Evolutionary conservation across 78 protist genomes (phyloP).

Genomic region (slime mould (Dictyostelium discoideum)): DNA sequence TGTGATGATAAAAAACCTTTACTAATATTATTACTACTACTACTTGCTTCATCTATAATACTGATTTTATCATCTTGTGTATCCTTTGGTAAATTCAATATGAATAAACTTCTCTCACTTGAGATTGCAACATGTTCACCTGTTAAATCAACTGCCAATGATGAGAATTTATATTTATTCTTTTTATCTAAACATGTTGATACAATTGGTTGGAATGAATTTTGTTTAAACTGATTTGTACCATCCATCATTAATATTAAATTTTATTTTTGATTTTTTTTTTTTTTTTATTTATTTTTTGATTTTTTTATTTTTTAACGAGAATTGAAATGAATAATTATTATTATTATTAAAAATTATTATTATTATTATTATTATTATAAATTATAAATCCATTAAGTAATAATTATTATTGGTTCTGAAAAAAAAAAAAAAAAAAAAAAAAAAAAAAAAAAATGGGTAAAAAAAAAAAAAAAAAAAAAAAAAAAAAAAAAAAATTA

Average conservation of each 20-base stretch:
- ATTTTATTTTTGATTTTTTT: too few relatives aligned
- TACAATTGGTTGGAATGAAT: background rate
- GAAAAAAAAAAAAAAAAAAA: background rate
- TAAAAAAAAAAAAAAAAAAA: too few relatives aligned
- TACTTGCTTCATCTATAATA: background rate
- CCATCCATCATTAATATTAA: background rate
- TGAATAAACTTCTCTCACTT: slow-evolving; percentile 1
- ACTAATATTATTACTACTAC: background rate
- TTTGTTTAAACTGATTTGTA: background rate
- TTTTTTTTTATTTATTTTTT: too few relatives aligned
- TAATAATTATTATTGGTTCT: background rate
- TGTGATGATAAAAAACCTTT: background rate
- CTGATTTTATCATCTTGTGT: background rate
- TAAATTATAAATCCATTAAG: background rate
- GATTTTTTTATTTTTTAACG: background rate
- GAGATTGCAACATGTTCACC: slow-evolving; percentile 16
- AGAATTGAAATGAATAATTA: background rate
- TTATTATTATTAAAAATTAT: too few relatives aligned
- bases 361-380: too few relatives aligned
- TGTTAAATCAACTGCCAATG: background rate
- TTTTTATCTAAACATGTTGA: slow-evolving; percentile 14
- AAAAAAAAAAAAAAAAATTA: too few relatives aligned
- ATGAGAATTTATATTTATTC: slow-evolving; percentile 23
- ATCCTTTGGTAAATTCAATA: background rate
- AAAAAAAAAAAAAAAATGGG: too few relatives aligned